Evolutionary conservation across 2,329 filamentous ascomycete species (phyloP), one percentile per base, ranked within the genome.

Genomic region (Trichoderma sp.): DNA sequence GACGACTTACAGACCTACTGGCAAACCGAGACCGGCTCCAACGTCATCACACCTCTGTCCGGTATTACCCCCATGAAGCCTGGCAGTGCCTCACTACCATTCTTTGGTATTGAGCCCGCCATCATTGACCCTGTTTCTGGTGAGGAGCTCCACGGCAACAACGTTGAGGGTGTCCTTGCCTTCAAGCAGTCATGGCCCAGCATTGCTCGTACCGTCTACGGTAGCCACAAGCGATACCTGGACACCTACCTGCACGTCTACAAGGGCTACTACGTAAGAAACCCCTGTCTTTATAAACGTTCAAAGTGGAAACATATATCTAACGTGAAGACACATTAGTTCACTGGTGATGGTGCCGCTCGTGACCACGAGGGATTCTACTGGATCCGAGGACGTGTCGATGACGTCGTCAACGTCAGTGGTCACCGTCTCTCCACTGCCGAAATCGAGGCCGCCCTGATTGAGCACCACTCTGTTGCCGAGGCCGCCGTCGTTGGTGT

Each of bases 181-280:
- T 97, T 99, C 89, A 98, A 98, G 90, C 94, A 98, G 87, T 88
- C 97, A 75, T 99, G 97, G 97, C 97, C 97, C 29, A 98, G 95
- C 85, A 98, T 99, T 95, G 95, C 96, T 71, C 94, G 97, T 79
- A 99, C 97, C 31, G 96, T 99, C 78, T 99, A 95, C 92, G 96
- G 96, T 79, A 95, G 95, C 53, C 97, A 99, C 89, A 97, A 97
- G 91, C 92, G 97, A 82, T 99, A 98, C 85, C 96, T 98, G 95
- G 96, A 99, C 81, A 98, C 97, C 12, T 99, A 99, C 85, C 86
- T 99, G 81, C 97, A 97, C 81, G 95, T 98, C 11, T 99, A 99
- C 89, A 95, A 95, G 87, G 97, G 96, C 77, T 98, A 97, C 88
- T 99, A 99, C 86, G 94, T 97, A 87, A 89, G 94, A 88, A 29